A percentile compares a stretch with the other conserved stretches of the same genome.
phyloP scores from a whole-genome alignment of 805 yeast species.

The Candida xiaguanensis region DNA sequence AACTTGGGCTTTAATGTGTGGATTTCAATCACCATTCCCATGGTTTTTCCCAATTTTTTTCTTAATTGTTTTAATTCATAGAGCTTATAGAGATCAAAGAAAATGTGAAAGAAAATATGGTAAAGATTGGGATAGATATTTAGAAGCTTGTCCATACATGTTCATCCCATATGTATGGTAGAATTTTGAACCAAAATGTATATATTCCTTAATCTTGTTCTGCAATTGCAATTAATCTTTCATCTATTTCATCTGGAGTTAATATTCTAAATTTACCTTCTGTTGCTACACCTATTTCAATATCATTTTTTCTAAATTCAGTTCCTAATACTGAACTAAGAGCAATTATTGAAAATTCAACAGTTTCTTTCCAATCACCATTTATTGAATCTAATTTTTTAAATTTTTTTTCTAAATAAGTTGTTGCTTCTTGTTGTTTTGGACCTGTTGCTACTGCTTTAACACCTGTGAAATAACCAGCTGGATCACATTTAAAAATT shows the following conservation, averaged over 20 bases:
- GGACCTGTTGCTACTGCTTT: constrained; percentile 96
- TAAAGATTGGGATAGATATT: constrained; percentile 86
- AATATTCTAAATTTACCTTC: constrained; percentile 68
- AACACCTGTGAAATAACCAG: constrained; percentile 89
- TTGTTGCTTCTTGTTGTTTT: constrained; percentile 92
- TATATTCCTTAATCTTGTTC: constrained; percentile 68
- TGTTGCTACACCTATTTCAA: constrained; percentile 89
- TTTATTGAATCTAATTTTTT: constrained; percentile 63
- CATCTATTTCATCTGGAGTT: constrained; percentile 87
- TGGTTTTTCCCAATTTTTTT: constrained; percentile 96
- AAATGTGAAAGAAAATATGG: constrained; percentile 89
- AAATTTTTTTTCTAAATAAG: constrained; percentile 84
- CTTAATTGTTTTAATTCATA: constrained; percentile 80
- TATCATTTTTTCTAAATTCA: constrained; percentile 89
- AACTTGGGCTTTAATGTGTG: constrained; percentile 91
- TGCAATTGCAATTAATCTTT: constrained; percentile 88
- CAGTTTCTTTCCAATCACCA: constrained; percentile 86
- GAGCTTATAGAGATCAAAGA: constrained; percentile 82
- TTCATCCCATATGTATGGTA: constrained; percentile 85
- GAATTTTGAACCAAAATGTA: constrained; percentile 4
- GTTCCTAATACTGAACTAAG: constrained; percentile 85
- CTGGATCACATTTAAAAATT: constrained; percentile 92
- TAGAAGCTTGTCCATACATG: constrained; percentile 83
- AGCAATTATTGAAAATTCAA: constrained; percentile 84
- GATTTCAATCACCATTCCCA: constrained; percentile 82